Base-by-base conservation (phyloP, 192 early-diverging fungal genomes). In the Linnemannia schmuckeri region DNA sequence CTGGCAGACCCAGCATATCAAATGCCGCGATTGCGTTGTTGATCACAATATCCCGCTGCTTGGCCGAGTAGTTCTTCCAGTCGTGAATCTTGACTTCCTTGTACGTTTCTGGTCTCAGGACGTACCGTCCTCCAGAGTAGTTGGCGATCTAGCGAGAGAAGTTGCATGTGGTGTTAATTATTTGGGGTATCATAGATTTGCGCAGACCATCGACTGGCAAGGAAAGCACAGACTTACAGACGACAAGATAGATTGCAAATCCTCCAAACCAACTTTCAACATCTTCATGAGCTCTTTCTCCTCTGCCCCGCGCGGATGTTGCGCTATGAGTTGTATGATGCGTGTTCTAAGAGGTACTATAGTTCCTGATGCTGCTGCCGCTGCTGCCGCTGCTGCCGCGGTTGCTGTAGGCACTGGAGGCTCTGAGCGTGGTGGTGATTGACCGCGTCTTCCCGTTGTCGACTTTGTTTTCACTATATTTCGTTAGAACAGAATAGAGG, bases 21-120 rank as follows among this genome's bases (percentile, higher is more conserved):
- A 94, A 92, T 18, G 93, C 93, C 8, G 71, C 70, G 1, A 85
- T 80, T 15, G 91, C 91, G 52, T 90, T 90, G 41, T 54, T 78
- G 22, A 89, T 72, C 10, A 89, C 93, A 37, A 72, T 69, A 35
- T 85, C 84, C 15, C 88, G 77, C 42, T 86, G 84, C 68, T 77
- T 81, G 20, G 77, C 83, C 30, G 75, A 87, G 74, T 92, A 93
- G 49, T 68, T 86, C 18, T 84, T 86, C 93, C 93, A 94, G 61
- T 87, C 82, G 37, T 90, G 86, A 10, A 94, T 88, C 74, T 89
- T 86, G 41, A 94, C 89, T 42, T 89, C 85, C 61, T 80, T 87
- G 75, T 90, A 94, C 22, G 83, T 77, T 68, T 90, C 90, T 4
- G 89, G 88, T 42, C 69, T 83, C 66, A 94, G 82, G 20, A 90